Evolutionary conservation across 2,329 filamentous ascomycete species (phyloP).

Genomic region (Sclerotinia glacialis): DNA sequence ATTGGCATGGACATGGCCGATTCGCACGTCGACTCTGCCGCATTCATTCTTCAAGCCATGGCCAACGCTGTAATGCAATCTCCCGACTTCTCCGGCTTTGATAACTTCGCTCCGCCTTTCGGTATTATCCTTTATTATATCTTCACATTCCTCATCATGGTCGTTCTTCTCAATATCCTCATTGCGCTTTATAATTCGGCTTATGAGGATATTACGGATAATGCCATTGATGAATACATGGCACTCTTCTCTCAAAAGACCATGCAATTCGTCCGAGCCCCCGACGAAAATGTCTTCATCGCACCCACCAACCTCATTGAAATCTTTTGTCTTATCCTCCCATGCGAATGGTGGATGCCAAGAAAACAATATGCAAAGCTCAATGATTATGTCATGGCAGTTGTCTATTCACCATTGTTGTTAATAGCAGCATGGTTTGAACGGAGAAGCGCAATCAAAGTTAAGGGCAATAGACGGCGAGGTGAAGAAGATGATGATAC

Average conservation of each 20-base stretch:
- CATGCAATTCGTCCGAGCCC: constrained; percentile 92
- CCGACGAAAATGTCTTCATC: constrained; percentile 98
- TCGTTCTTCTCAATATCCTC: constrained; percentile 87
- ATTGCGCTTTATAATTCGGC: constrained; percentile 97
- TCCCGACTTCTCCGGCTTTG: constrained; percentile 85
- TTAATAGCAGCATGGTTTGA: constrained; percentile 74
- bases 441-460: constrained; percentile 60
- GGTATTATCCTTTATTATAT: constrained; percentile 95
- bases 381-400: constrained; percentile 85
- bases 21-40: constrained; percentile 62
- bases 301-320: constrained; percentile 93
- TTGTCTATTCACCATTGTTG: constrained; percentile 81
- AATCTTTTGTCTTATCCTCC: constrained; percentile 71
- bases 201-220: constrained; percentile 78
- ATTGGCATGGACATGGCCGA: constrained; percentile 86
- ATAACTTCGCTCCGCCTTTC: constrained; percentile 87
- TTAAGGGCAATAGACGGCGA: constrained; percentile 69
- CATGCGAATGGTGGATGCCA: constrained; percentile 96
- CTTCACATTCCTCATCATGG: constrained; percentile 97
- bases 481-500: constrained; percentile 89
- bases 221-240: constrained; percentile 93
- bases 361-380: constrained; percentile 69
- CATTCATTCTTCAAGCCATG: constrained; percentile 78
- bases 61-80: constrained; percentile 87
- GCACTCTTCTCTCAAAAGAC: constrained; percentile 92